phyloP scores from a whole-genome alignment of 192 early-diverging fungal species.

The Backusella mclennaniae region DNA sequence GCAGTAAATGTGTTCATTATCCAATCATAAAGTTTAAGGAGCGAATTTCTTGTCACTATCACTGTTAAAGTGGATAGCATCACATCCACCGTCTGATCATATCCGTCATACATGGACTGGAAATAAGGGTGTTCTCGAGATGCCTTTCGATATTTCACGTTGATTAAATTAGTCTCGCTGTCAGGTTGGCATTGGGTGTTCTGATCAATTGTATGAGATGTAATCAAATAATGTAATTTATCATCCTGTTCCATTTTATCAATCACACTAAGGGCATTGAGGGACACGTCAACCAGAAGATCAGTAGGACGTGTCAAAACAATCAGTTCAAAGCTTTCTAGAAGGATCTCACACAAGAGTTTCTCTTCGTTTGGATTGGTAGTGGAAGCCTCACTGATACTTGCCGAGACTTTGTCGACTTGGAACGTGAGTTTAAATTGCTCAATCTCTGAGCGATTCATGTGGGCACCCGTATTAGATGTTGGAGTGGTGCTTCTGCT shows the following conservation, averaged over 20 bases:
- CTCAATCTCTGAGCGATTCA: not conserved
- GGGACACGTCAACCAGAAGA: constrained; percentile 68
- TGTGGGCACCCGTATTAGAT: not conserved
- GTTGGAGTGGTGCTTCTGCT: not conserved
- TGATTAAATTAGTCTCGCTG: constrained; percentile 40
- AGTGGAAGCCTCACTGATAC: constrained; percentile 53
- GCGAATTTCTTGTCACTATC: constrained; percentile 66
- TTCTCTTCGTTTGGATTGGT: constrained; percentile 43
- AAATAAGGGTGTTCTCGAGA: constrained; percentile 62
- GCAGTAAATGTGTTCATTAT: constrained; percentile 59
- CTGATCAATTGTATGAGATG: constrained; percentile 41
- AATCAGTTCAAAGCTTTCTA: constrained; percentile 68
- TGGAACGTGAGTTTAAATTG: constrained; percentile 55
- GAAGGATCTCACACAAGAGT: constrained; percentile 59
- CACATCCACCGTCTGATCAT: constrained; percentile 70
- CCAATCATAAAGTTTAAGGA: constrained; percentile 76
- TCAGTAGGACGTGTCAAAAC: constrained; percentile 70
- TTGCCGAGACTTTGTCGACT: constrained; percentile 63
- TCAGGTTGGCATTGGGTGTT: constrained; percentile 28
- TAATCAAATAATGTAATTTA: constrained; percentile 58
- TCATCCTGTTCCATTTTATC: constrained; percentile 56
- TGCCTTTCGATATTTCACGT: constrained; percentile 59
- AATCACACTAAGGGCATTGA: constrained; percentile 73
- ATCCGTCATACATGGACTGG: constrained; percentile 51
- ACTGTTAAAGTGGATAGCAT: constrained; percentile 62